Percentiles rank a stretch among this genome's conserved stretches.
Evolutionary conservation across 805 yeast genomes (phyloP).

Genomic region (Kluyveromyces aestuarii): DNA sequence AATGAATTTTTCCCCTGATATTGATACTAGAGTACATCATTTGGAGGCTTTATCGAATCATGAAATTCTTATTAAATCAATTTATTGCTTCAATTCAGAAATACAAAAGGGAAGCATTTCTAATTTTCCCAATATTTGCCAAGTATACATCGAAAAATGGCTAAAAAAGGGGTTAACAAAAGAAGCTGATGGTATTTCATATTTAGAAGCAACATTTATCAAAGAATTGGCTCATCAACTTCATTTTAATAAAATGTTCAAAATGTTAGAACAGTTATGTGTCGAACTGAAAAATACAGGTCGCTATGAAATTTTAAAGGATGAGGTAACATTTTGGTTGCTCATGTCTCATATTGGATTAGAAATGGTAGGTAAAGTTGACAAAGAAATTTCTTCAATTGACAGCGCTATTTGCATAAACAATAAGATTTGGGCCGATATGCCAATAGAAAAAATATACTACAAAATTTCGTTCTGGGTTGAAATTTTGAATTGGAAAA

Average conservation of each 20-base stretch:
- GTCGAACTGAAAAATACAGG: not conserved
- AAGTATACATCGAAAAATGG: slow-evolving; percentile 28
- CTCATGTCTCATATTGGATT: slow-evolving; percentile 11
- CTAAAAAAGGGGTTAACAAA: slow-evolving; percentile 3
- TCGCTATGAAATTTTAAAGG: not conserved
- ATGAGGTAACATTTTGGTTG: slow-evolving; percentile 5
- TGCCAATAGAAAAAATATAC: not conserved
- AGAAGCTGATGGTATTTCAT: slow-evolving; percentile 6
- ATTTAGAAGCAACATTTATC: slow-evolving; percentile 19
- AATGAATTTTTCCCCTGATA: not conserved
- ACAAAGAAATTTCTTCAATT: not conserved
- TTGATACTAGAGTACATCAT: slow-evolving; percentile 7
- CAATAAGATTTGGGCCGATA: not conserved
- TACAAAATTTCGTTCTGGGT: not conserved
- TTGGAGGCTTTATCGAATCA: slow-evolving; percentile 18
- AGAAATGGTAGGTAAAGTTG: slow-evolving; percentile 9
- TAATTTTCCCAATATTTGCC: slow-evolving; percentile 26
- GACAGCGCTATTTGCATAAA: not conserved
- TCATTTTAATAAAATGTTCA: slow-evolving; percentile 19
- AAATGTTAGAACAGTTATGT: slow-evolving; percentile 1
- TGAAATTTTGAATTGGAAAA: slow-evolving; percentile 6
- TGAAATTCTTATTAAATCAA: slow-evolving; percentile 26
- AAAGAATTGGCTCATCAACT: slow-evolving; percentile 17
- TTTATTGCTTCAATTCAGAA: slow-evolving; percentile 29
- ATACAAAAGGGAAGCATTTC: slow-evolving; percentile 23